Percentiles rank a stretch among this genome's conserved stretches.
Conservation (phyloP, 129 eudicot species). For the Artemisia argyi region DNA sequence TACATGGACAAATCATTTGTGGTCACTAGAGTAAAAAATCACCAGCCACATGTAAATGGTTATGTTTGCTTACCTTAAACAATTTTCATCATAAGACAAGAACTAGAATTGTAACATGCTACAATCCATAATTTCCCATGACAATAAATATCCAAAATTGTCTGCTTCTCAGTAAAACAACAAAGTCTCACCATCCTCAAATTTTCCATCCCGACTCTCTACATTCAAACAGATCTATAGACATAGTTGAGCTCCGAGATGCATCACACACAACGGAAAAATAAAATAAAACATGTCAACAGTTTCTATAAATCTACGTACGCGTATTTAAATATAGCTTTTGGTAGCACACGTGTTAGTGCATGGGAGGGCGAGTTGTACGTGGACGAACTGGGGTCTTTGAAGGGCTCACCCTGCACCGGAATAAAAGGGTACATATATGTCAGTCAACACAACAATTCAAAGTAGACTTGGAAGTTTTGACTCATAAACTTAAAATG, state of each 20-base stretch:
- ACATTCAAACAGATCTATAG: slow-evolving; percentile 23
- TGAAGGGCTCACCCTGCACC: slow-evolving; percentile 90
- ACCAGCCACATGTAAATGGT: neutral
- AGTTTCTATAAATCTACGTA: slow-evolving; percentile 21
- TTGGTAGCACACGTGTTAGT: slow-evolving; percentile 26
- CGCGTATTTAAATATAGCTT: slow-evolving; percentile 19
- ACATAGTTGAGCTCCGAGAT: slow-evolving; percentile 24
- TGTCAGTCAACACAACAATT: neutral
- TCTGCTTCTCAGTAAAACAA: slow-evolving; percentile 16
- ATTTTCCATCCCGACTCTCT: slow-evolving; percentile 17
- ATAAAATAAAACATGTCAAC: neutral
- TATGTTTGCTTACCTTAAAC: neutral
- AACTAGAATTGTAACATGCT: neutral
- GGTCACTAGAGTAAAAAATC: neutral
- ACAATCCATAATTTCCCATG: slow-evolving; percentile 1
- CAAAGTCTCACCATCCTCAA: slow-evolving; percentile 1
- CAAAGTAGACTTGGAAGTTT: neutral
- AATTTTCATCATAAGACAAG: neutral
- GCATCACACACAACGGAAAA: slow-evolving; percentile 26
- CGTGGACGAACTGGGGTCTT: slow-evolving; percentile 94
- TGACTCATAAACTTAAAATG: neutral
- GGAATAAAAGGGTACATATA: neutral
- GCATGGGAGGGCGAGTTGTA: slow-evolving; percentile 58
- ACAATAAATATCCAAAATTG: slow-evolving; percentile 17
- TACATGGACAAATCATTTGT: too few species aligned